Evolutionary conservation across 805 yeast genomes (phyloP), one percentile per base, ranked within the genome.

Genomic region (Wickerhamomyces sydowiorum): DNA sequence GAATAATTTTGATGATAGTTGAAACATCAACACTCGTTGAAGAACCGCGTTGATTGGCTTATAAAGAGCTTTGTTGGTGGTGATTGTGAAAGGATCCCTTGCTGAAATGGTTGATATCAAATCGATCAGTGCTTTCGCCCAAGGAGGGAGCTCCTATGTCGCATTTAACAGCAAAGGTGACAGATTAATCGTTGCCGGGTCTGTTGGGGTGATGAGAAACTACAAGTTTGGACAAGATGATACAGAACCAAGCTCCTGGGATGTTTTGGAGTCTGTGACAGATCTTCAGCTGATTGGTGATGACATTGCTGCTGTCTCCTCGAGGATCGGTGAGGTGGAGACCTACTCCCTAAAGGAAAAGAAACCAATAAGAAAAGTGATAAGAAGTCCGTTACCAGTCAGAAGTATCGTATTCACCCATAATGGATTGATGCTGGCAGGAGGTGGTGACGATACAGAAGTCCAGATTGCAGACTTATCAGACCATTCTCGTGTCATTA

Each of bases 401-500:
- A 62, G 85, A 47, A 81, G 75, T 48, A 70, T 76, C 7, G 64
- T 63, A 13, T 73, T 78, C 51, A 75, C 82, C 19, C 85, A 83
- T 49, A 76, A 74, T 39, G 88, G 84, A 0, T 71, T 74, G 28
- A 65, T 76, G 55, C 65, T 72, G 1, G 66, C 79, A 1, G 71
- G 78, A 45, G 89, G 82, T 21, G 90, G 91, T 31, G 86, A 82
- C 48, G 84, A 78, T 47, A 72, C 74, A 35, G 78, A 78, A 42
- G 59, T 84, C 33, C 64, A 67, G 2, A 54, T 82, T 3, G 57
- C 80, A 1, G 77, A 74, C 39, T 49, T 70, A 29, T 53, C 54
- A 19, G 63, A 64, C 13, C 39, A 27, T 15, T 45, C 39, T 41
- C 46, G 40, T 44, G 48, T 61, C 14, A 54, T 59, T 13, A 64